A percentile compares a stretch with the other conserved stretches of the same genome.
Conservation (phyloP, 2,329 filamentous ascomycete species). For the Cladophialophora psammophila region DNA sequence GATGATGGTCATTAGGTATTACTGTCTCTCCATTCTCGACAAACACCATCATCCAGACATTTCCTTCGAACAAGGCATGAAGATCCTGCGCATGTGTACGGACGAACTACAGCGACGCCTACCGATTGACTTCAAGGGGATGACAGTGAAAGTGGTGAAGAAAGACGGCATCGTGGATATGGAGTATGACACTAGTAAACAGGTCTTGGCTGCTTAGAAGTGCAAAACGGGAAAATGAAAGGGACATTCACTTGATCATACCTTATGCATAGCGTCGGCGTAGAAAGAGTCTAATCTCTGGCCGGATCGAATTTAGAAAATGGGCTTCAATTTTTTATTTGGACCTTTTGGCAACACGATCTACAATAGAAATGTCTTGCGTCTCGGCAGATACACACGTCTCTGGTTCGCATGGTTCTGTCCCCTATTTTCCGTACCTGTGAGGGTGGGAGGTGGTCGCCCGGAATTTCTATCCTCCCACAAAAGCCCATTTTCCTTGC, state of each 20-base stretch:
- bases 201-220: conserved; percentile 54
- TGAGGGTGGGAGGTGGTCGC: background rate
- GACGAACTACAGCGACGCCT: conserved; percentile 96
- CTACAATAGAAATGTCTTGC: background rate
- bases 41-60: conserved; percentile 99
- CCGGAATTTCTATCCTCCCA: background rate
- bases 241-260: conserved; percentile 1
- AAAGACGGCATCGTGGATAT: conserved; percentile 90
- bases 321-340: conserved; percentile 10
- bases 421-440: background rate
- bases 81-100: conserved; percentile 91
- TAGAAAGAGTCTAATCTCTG: background rate
- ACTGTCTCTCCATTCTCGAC: conserved; percentile 95
- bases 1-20: conserved; percentile 69
- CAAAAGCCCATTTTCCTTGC: conserved; percentile 2
- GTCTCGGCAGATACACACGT: background rate
- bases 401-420: background rate
- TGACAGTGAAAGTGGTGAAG: conserved; percentile 90
- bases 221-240: background rate
- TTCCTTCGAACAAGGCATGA: conserved; percentile 83
- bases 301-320: conserved; percentile 18
- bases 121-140: conserved; percentile 98
- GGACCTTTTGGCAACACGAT: too few relatives aligned
- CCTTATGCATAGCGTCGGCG: conserved; percentile 37
- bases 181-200: conserved; percentile 81